Conservation (phyloP, 129 eudicot species). For the Lactuca sativa region DNA sequence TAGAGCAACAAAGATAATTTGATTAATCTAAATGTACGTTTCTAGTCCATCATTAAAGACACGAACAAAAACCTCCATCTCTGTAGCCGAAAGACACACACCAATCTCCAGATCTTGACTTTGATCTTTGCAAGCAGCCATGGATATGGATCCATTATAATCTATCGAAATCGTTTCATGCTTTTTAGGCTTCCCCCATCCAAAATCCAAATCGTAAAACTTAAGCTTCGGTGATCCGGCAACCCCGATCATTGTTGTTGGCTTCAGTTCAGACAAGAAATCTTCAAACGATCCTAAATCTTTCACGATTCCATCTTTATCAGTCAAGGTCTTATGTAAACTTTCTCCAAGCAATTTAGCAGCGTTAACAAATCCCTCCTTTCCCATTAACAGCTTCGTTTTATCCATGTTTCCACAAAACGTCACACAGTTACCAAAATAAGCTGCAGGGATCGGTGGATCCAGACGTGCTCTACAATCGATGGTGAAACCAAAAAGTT, state of each 20-base stretch:
- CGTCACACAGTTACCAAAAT: slow-evolving; percentile 19
- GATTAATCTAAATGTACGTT: not conserved
- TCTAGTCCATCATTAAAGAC: slow-evolving; percentile 27
- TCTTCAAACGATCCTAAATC: not conserved
- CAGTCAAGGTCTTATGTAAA: slow-evolving; percentile 1
- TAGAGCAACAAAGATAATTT: not conserved
- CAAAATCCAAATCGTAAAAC: slow-evolving; percentile 15
- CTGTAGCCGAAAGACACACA: slow-evolving; percentile 19
- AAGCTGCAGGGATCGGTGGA: slow-evolving; percentile 15
- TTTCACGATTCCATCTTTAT: slow-evolving; percentile 1
- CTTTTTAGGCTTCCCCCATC: not conserved
- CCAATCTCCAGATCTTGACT: slow-evolving; percentile 36
- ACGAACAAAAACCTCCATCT: slow-evolving; percentile 30
- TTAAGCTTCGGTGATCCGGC: slow-evolving; percentile 13
- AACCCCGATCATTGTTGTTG: slow-evolving; percentile 10
- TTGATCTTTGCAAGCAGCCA: not conserved
- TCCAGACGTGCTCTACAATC: slow-evolving; percentile 19
- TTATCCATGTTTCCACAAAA: not conserved
- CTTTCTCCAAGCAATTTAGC: slow-evolving; percentile 10
- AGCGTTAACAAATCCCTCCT: slow-evolving; percentile 13
- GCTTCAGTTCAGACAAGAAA: not conserved
- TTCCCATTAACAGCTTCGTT: not conserved
- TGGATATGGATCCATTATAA: slow-evolving; percentile 3
- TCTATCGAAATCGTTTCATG: slow-evolving; percentile 9
- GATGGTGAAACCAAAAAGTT: slow-evolving; percentile 3